Percentiles rank a stretch among this genome's conserved stretches.
Conservation (phyloP, 345 rosid genomes). For the Physaria fendleri region DNA sequence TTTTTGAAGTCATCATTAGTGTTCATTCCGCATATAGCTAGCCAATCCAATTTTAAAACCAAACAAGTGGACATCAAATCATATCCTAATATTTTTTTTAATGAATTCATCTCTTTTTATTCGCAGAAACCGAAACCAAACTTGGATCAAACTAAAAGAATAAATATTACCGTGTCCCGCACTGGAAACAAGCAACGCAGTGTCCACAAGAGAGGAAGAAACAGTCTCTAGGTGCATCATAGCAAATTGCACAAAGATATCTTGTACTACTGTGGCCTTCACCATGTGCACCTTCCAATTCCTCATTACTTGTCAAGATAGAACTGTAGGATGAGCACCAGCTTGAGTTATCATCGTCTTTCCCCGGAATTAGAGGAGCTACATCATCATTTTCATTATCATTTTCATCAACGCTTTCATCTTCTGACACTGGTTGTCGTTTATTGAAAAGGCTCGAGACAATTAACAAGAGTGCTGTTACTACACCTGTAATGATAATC, state of each 20-base stretch:
- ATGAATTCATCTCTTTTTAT: neutral
- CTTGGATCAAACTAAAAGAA: neutral
- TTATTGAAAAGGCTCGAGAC: constrained; percentile 60
- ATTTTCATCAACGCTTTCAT: constrained; percentile 26
- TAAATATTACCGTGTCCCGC: constrained; percentile 71
- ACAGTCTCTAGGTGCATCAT: constrained; percentile 96
- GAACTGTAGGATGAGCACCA: constrained; percentile 96
- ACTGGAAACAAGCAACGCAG: constrained; percentile 82
- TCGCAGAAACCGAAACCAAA: neutral
- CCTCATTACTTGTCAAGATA: constrained; percentile 56
- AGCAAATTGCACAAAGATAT: constrained; percentile 96
- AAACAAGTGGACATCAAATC: neutral
- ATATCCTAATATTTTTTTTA: neutral
- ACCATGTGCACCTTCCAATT: constrained; percentile 57
- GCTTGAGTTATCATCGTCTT: constrained; percentile 87
- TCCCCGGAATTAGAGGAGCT: constrained; percentile 69
- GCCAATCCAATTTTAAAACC: neutral
- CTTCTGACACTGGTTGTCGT: constrained; percentile 38
- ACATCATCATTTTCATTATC: constrained; percentile 36
- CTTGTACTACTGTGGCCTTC: constrained; percentile 63
- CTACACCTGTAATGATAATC: constrained; percentile 42
- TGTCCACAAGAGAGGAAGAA: constrained; percentile 99
- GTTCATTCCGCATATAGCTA: neutral
- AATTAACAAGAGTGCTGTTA: constrained; percentile 57
- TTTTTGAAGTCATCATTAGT: neutral